Evolutionary conservation across 2,329 filamentous ascomycete species (phyloP).

Genomic region (Colletotrichum cordylinicola): DNA sequence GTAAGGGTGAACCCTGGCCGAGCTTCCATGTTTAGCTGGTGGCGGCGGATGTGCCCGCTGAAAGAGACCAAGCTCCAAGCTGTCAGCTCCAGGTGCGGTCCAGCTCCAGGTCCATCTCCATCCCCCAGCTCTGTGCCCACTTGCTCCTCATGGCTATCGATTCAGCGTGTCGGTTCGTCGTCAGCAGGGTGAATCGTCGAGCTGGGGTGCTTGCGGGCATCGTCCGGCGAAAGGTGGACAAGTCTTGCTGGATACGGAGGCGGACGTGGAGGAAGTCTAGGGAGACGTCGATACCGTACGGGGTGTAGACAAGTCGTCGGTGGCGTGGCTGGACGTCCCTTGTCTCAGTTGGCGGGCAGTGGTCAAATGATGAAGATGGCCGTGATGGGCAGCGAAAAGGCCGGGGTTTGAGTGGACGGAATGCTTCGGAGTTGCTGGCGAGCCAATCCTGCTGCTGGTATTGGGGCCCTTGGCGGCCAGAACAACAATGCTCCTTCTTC

Average conservation of each 20-base stretch:
- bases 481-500: not conserved
- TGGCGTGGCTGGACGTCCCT: not conserved
- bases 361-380: not conserved
- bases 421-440: not conserved
- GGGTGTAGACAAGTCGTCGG: not conserved
- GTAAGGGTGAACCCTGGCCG: not conserved
- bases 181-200: not conserved
- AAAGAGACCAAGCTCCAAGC: not conserved
- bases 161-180: not conserved
- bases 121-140: not conserved
- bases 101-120: not conserved
- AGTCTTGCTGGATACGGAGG: not conserved
- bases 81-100: not conserved
- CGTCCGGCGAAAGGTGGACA: not conserved
- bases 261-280: not conserved
- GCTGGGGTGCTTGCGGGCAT: not conserved
- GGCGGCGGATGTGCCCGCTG: not conserved
- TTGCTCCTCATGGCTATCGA: not conserved
- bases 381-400: not conserved
- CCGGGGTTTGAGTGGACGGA: not conserved
- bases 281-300: not conserved
- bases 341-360: not conserved
- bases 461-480: not conserved
- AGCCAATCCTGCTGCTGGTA: not conserved
- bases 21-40: conserved; percentile 1